Conservation (phyloP, 345 rosid genomes). For the Raphanus raphanistrum region DNA sequence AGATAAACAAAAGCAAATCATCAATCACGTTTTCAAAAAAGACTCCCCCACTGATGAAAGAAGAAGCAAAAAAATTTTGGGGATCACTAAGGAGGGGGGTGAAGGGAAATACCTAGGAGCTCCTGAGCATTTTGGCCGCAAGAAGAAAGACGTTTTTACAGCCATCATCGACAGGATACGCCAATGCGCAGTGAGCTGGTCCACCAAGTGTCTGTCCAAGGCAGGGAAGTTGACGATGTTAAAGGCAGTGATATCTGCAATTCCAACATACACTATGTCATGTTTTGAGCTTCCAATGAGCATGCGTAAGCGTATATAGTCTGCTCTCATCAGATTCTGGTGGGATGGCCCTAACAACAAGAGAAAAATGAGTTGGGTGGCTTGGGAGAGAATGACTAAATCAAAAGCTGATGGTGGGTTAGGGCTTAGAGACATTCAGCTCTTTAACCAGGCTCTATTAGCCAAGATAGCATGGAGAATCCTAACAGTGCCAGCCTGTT, state of each 20-base stretch:
- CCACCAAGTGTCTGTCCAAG: background rate
- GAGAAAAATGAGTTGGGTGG: no score
- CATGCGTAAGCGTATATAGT: no score
- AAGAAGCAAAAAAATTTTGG: no score
- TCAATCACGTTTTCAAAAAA: background rate
- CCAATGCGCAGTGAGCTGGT: background rate
- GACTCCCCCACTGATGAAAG: background rate
- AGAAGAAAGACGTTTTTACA: background rate
- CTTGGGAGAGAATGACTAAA: no score
- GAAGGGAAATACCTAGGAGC: background rate
- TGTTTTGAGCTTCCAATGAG: background rate
- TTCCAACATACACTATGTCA: background rate
- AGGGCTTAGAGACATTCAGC: no score
- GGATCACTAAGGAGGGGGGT: background rate
- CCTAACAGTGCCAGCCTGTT: no score
- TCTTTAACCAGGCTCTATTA: no score
- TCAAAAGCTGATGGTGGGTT: no score
- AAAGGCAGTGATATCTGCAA: background rate
- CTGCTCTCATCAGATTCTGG: background rate
- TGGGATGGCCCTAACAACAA: background rate
- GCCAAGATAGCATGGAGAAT: no score
- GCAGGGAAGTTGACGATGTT: background rate
- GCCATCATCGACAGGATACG: background rate
- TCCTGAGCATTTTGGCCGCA: background rate
- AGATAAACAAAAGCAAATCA: background rate